Base-by-base conservation (phyloP, 768 basidiomycete species). In the Lactifluus echinatus region DNA sequence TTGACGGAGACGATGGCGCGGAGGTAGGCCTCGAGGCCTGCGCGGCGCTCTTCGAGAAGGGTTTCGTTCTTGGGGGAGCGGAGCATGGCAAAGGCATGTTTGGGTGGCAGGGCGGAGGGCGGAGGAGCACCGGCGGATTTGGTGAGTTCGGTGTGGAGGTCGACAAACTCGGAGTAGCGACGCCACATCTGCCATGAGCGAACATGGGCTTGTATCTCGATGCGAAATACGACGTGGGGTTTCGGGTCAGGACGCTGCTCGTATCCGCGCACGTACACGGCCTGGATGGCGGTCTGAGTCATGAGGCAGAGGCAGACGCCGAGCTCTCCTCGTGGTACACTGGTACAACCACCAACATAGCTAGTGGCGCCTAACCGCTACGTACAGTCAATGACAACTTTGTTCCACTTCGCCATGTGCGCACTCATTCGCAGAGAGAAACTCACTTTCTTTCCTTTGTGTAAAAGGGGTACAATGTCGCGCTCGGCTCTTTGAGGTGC, bases 131-230 rank as follows among this genome's bases (percentile, higher is more conserved):
- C 85, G n/a, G 81, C 80, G n/a, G 84, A 80, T 67, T 87, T 85
- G 26, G 79, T 78, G 65, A 96, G 81, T 65, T 93, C 87, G 8
- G 80, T 79, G 69, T 94, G 81, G 7, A 98, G 82, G 65, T 90
- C 84, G 67, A 80, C 84, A 72, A 98, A 98, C 72, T 96, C 93
- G 42, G 91, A 93, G 74, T 97, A 98, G 49, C 95, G 87, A 56
- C 87, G 78, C 83, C 88, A 89, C 78, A 96, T 89, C 56, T 87
- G 82, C 93, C 94, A 97, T 68, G 90, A 86, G 59, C 89, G 85
- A 28, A 93, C 89, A 54, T 90, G 84, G 6, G 92, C 92, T 64
- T 88, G 83, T 64, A 97, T 84, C 66, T 85, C 80, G 68, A 95
- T 87, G 60, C 78, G 78, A 73, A 87, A 95, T 64, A 88, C 89